A percentile compares a stretch with the other conserved stretches of the same genome.
These are phyloP conservation scores for Spergularia marina DNA, from an alignment of 148 eudicot genomes.

Conservation along the genomic window DNA sequence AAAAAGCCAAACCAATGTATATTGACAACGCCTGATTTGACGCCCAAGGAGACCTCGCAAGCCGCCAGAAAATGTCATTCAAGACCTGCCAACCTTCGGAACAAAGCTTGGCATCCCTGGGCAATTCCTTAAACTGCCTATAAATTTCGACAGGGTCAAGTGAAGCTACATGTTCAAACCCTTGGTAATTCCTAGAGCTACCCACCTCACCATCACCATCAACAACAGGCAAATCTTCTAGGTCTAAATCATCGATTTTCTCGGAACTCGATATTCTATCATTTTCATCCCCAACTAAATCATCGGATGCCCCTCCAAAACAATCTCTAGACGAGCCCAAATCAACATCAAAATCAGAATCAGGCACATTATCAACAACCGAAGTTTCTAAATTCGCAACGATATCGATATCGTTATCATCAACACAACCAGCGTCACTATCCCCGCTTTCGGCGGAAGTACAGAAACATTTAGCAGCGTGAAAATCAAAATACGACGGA, in stretches of 20 bases:
- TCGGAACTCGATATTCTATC: not conserved
- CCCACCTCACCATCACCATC: constrained; percentile 15
- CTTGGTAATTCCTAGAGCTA: constrained; percentile 16
- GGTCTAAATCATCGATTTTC: not conserved
- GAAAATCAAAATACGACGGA: not conserved
- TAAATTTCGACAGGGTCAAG: constrained; percentile 72
- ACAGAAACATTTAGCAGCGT: constrained; percentile 13
- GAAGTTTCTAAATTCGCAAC: constrained; percentile 1
- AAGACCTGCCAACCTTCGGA: constrained; percentile 47
- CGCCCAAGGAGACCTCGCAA: constrained; percentile 77
- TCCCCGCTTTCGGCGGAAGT: constrained; percentile 7
- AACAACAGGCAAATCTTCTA: not conserved
- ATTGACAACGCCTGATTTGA: constrained; percentile 81
- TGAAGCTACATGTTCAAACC: constrained; percentile 34
- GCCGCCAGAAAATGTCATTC: constrained; percentile 45
- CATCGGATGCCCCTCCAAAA: not conserved
- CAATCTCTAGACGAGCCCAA: not conserved
- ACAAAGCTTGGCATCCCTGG: constrained; percentile 21
- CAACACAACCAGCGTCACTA: not conserved
- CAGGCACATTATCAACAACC: constrained; percentile 8
- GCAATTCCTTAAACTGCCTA: constrained; percentile 45
- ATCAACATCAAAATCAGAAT: constrained; percentile 3
- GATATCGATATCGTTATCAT: not conserved
- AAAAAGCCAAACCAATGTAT: constrained; percentile 80
- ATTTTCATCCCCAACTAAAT: constrained; percentile 4